Percentiles rank a stretch among this genome's conserved stretches.
Evolutionary conservation across 208 protist species (phyloP).

Genomic region (Tritrichomonas foetus): DNA sequence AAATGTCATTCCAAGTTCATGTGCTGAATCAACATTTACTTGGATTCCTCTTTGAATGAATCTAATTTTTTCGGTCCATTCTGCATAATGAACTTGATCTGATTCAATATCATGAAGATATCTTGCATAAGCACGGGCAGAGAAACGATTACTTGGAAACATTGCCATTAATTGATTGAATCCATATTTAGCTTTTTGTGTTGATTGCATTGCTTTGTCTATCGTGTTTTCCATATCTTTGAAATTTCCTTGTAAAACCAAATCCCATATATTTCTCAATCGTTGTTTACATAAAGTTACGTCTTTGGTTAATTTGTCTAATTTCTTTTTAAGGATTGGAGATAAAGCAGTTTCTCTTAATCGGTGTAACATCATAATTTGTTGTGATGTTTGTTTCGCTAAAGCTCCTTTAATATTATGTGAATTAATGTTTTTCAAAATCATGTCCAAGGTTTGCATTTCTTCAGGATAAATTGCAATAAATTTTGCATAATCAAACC

Average conservation of each 20-base stretch:
- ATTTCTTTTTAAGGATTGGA: background rate
- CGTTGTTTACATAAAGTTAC: background rate
- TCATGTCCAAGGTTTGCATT: background rate
- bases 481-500: background rate
- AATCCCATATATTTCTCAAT: background rate
- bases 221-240: background rate
- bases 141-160: background rate
- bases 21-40: background rate
- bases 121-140: background rate
- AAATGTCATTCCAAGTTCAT: background rate
- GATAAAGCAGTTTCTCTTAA: background rate
- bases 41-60: background rate
- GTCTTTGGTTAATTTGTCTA: background rate
- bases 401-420: background rate
- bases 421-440: background rate
- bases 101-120: background rate
- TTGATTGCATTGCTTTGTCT: background rate
- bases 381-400: too few relatives aligned
- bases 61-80: background rate
- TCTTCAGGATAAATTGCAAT: background rate
- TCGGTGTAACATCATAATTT: too few relatives aligned
- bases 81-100: background rate
- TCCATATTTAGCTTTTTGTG: background rate
- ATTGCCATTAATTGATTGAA: background rate
- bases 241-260: background rate